Evolutionary conservation across 331 rosid genomes (phyloP), one percentile per base, ranked within the genome.

Genomic region (Quercus phellos): DNA sequence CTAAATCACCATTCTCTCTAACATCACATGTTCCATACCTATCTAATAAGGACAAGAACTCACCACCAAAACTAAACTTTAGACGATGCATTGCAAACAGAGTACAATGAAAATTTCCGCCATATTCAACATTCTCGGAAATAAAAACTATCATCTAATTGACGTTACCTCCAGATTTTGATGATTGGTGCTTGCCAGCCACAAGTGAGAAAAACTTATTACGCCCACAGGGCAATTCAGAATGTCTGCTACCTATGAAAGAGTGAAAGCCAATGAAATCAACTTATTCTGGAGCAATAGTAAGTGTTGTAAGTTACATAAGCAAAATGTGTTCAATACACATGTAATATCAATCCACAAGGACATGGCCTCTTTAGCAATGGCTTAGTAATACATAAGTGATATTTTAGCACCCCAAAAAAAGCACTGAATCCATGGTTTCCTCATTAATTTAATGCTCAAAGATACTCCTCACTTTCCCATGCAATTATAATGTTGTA

Each of bases 151-250:
- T 6, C 43, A 14, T 29, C 38, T n/a, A 55, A 55, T 42, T 38
- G 34, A 68, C 74, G 26, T 73, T 78, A 83, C 86, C 79, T 83
- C 76, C 72, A 58, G 80, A 73, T 50, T 43, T 88, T 68, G 84
- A 81, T 26, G 51, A 75, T 72, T 77, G 81, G 70, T 73, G 78
- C 74, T 84, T 74, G 70, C 79, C 72, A 72, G 82, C 73, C 74
- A 82, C 50, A 66, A 77, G 71, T 51, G 76, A n/a, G 73, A 90
- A 83, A 83, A 79, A 76, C 79, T 83, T 86, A 81, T 76, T 88
- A 68, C 78, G 81, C 63, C 88, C 85, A 60, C 82, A 86, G 78
- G 51, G 53, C 75, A 85, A 84, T 43, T 83, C 83, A 69, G 73
- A 56, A 58, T 75, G 84, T 73, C 70, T 79, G 68, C 67, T 68